These are phyloP conservation scores for Phoma sp. DNA, from an alignment of 2,329 filamentous ascomycete genomes.

Conservation along the genomic window DNA sequence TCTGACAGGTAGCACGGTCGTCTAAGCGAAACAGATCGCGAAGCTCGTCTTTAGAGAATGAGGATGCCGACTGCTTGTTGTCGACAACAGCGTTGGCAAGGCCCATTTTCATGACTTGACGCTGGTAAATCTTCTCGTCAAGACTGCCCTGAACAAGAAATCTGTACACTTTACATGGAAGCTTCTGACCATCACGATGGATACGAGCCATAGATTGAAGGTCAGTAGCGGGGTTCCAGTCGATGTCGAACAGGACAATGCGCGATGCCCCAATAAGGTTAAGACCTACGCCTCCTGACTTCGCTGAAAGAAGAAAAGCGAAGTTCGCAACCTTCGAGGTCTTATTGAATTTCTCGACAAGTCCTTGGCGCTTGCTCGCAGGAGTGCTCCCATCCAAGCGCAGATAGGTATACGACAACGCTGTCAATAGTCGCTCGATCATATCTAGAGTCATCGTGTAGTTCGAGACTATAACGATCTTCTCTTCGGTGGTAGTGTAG, in stretches of 20 bases:
- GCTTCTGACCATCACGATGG: constrained; percentile 73
- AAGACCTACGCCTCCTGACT: constrained; percentile 72
- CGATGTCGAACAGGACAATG: constrained; percentile 73
- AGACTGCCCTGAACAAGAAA: constrained; percentile 71
- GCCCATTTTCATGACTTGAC: constrained; percentile 73
- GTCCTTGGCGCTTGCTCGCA: constrained; percentile 66
- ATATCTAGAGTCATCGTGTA: constrained; percentile 75
- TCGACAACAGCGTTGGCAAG: constrained; percentile 75
- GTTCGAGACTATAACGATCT: constrained; percentile 77
- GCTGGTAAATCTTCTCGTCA: constrained; percentile 77
- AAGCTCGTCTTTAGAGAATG: constrained; percentile 70
- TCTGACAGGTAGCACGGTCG: constrained; percentile 66
- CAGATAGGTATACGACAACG: constrained; percentile 66
- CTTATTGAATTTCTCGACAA: constrained; percentile 74
- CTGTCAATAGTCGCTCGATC: constrained; percentile 65
- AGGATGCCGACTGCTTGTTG: constrained; percentile 63
- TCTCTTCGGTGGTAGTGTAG: constrained; percentile 67
- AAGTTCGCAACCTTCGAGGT: constrained; percentile 63
- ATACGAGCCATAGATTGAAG: constrained; percentile 77
- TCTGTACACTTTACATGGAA: constrained; percentile 71
- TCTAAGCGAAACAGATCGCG: constrained; percentile 71
- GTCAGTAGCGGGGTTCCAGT: constrained; percentile 78
- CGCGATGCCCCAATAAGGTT: constrained; percentile 75
- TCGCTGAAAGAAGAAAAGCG: constrained; percentile 74
- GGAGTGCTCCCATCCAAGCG: constrained; percentile 73